Evolutionary conservation across 257 asterid species (phyloP).

Genomic region (Catharanthus roseus): DNA sequence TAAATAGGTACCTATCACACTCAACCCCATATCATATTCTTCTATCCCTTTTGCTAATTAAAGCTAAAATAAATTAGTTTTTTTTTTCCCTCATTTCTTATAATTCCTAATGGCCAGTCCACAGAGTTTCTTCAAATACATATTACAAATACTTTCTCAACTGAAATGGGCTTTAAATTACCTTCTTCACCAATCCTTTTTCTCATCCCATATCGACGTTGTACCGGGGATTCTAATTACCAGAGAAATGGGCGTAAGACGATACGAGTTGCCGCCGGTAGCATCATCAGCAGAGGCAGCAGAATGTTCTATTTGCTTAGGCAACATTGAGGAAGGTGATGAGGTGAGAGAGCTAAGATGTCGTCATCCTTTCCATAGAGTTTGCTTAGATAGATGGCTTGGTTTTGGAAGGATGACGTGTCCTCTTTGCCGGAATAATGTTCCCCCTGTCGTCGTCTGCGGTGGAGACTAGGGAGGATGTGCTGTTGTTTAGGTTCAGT

Average conservation of each 20-base stretch:
- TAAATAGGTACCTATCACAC: no score
- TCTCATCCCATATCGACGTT: not conserved
- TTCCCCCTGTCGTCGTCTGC: not conserved
- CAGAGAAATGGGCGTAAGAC: not conserved
- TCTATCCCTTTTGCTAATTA: no score
- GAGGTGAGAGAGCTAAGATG: conserved; percentile 29
- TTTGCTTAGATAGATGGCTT: conserved; percentile 31
- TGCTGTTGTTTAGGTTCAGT: conserved; percentile 3
- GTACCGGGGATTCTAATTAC: not conserved
- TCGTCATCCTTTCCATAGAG: conserved; percentile 28
- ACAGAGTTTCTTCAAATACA: not conserved
- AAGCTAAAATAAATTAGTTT: no score
- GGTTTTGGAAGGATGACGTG: conserved; percentile 21
- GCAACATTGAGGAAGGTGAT: conserved; percentile 24
- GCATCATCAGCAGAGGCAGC: not conserved
- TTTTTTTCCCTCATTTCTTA: not conserved
- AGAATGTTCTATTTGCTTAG: conserved; percentile 16
- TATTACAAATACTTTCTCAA: not conserved
- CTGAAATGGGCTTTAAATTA: conserved; percentile 17
- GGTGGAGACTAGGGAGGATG: conserved; percentile 6
- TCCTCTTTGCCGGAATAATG: conserved; percentile 25
- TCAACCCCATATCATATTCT: no score
- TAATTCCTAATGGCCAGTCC: not conserved
- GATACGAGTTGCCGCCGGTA: not conserved
- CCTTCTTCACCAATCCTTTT: conserved; percentile 10